phyloP scores from a whole-genome alignment of 2,329 filamentous ascomycete genomes.

The Orbilia blumenaviensis region DNA sequence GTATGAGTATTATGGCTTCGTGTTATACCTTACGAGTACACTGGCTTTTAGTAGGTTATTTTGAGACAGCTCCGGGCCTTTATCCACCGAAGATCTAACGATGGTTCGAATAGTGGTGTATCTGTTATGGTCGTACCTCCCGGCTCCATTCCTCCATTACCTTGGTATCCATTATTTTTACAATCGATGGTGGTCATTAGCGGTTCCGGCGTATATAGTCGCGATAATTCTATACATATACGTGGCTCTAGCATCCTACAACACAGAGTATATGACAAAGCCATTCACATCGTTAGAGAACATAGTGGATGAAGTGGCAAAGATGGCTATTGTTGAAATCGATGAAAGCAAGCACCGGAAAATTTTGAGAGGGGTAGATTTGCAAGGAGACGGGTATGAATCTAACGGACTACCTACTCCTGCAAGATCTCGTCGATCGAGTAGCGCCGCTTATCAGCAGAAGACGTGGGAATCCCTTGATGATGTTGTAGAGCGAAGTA shows the following conservation, averaged over 20 bases:
- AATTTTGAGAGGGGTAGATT: conserved; percentile 60
- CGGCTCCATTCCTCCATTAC: conserved; percentile 87
- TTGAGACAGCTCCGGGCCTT: conserved; percentile 65
- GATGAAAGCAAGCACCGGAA: conserved; percentile 68
- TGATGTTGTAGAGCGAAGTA: conserved; percentile 26
- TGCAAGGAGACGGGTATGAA: conserved; percentile 41
- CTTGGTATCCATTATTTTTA: conserved; percentile 97
- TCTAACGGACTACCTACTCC: conserved; percentile 24
- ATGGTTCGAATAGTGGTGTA: conserved; percentile 66
- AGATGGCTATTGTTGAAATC: conserved; percentile 81
- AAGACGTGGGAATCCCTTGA: conserved; percentile 46
- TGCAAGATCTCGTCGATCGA: conserved; percentile 20
- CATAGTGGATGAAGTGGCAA: conserved; percentile 87
- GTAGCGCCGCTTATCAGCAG: conserved; percentile 33
- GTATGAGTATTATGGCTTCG: conserved; percentile 99
- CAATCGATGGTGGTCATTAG: conserved; percentile 96
- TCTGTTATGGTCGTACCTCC: conserved; percentile 86
- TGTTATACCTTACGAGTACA: conserved; percentile 88
- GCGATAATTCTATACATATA: conserved; percentile 92
- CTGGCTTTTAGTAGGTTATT: conserved; percentile 70
- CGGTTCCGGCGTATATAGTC: conserved; percentile 88
- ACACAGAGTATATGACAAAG: conserved; percentile 86
- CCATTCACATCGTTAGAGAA: conserved; percentile 83
- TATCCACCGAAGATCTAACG: not conserved
- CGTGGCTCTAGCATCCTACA: conserved; percentile 88